Evolutionary conservation across 768 basidiomycete genomes (phyloP).

Genomic region (Mycena indigotica): DNA sequence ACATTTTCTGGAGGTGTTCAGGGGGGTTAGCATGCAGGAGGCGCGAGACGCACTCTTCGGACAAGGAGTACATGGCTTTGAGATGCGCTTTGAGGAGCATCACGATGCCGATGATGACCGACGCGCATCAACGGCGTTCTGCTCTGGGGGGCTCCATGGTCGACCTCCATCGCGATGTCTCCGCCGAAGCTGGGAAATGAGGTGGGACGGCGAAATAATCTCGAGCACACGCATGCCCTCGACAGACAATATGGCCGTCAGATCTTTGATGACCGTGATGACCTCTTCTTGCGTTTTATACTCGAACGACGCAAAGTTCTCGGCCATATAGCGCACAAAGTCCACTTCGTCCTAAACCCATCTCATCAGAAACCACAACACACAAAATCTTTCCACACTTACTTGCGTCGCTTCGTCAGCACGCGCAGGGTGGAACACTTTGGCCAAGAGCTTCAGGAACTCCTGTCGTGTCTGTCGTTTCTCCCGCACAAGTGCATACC

Average conservation of each 20-base stretch:
- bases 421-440: slow-evolving; percentile 77
- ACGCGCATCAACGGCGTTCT: slow-evolving; percentile 55
- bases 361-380: not conserved
- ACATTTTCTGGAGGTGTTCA: slow-evolving; percentile 69
- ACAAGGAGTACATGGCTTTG: slow-evolving; percentile 78
- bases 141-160: slow-evolving; percentile 11
- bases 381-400: slow-evolving; percentile 2
- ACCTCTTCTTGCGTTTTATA: slow-evolving; percentile 96
- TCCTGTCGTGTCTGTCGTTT: slow-evolving; percentile 86
- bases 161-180: slow-evolving; percentile 19
- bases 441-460: slow-evolving; percentile 80
- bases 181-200: slow-evolving; percentile 64
- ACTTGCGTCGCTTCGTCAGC: slow-evolving; percentile 62
- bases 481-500: slow-evolving; percentile 91
- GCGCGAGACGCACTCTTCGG: slow-evolving; percentile 77
- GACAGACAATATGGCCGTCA: slow-evolving; percentile 76
- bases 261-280: slow-evolving; percentile 76
- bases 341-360: slow-evolving; percentile 71
- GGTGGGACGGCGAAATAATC: slow-evolving; percentile 66
- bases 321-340: slow-evolving; percentile 90
- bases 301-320: slow-evolving; percentile 89
- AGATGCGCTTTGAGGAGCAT: slow-evolving; percentile 88
- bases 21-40: slow-evolving; percentile 1
- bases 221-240: slow-evolving; percentile 84
- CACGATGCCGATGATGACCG: slow-evolving; percentile 79